A percentile compares a stretch with the other conserved stretches of the same genome.
Conservation (phyloP, 1,284 basidiomycete genomes). For the Ustilago sp. region DNA sequence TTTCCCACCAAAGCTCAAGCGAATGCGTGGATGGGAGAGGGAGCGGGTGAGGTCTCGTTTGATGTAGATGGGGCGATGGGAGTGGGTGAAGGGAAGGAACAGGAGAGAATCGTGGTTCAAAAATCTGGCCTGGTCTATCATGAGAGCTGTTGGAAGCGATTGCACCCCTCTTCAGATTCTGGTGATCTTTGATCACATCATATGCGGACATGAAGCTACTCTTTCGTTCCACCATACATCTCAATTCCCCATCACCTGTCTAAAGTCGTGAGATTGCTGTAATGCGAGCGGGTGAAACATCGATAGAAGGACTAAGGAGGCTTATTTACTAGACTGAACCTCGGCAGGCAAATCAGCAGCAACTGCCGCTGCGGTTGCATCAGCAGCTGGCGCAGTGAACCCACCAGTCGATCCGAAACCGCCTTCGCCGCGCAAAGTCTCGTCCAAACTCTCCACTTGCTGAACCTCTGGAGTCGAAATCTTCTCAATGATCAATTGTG, state of each 20-base stretch:
- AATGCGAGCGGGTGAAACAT: not conserved
- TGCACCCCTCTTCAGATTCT: conserved; percentile 3
- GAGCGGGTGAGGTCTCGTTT: not conserved
- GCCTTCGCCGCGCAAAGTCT: conserved; percentile 83
- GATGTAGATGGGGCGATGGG: not conserved
- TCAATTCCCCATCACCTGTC: not conserved
- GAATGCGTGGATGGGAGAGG: not conserved
- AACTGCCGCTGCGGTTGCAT: conserved; percentile 28
- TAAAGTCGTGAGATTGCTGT: not conserved
- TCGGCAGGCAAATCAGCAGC: conserved; percentile 35
- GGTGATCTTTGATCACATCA: not conserved
- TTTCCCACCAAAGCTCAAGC: conserved; percentile 7
- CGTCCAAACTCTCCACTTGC: conserved; percentile 86
- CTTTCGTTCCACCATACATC: not conserved
- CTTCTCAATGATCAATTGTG: conserved; percentile 91
- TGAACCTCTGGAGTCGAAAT: conserved; percentile 86
- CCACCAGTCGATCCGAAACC: conserved; percentile 95
- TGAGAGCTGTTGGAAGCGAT: conserved; percentile 34
- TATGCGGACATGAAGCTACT: too few species aligned
- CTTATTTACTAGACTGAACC: conserved; percentile 4
- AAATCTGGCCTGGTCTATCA: conserved; percentile 37
- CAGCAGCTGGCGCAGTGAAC: conserved; percentile 39
- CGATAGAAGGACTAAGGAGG: not conserved
- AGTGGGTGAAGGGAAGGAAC: conserved; percentile 5
- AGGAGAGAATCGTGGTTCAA: conserved; percentile 44